Base-by-base conservation (phyloP, 169 alveolate species). In the Plasmodium gonderi region DNA sequence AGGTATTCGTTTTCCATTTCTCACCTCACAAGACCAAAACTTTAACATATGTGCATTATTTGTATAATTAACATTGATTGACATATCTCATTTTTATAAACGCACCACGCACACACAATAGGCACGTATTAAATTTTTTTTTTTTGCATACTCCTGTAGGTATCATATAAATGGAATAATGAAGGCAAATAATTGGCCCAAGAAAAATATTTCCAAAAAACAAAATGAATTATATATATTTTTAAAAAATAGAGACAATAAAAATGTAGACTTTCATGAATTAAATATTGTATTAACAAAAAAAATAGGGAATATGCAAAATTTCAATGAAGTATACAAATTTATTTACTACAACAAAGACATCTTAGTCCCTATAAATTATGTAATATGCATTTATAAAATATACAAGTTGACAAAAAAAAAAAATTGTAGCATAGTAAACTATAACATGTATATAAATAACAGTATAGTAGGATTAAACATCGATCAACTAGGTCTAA, bases 331-430 rank as follows among this genome's bases (percentile, higher is more conserved):
- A 87, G 60, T 87, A n/a, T 87, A 87, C 68, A 87, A 87, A 60
- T 87, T 42, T 44, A 75, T 87, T 87, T 87, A 51, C 31, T 87
- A 87, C 68, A 87, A 87, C 68, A 87, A 87, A 51, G 79, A 75
- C 67, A 75, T 87, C 12, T 75, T 87, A 54, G 93, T 87, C n/a
- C 93, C 93, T 14, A 40, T 87, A 51, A 87, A 87, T 87, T 87
- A 87, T 33, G 93, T 87, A 5, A 82, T 75, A 2, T 87, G 93
- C 31, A 31, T 87, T 74, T 87, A 87, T 75, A 87, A 45, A 74
- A 87, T 87, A 44, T 75, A 87, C 69, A 87, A 87, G 44, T 47
- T 87, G 17, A 47, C 79, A 31, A 87, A 87, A 40, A 65, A 87
- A 65, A 75, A 87, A 36, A 44, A 87, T 42, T 87, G 79, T 33